Evolutionary conservation across 192 early-diverging fungal genomes (phyloP), one percentile per base, ranked within the genome.

Genomic region (Gorgonomyces haynaldii): DNA sequence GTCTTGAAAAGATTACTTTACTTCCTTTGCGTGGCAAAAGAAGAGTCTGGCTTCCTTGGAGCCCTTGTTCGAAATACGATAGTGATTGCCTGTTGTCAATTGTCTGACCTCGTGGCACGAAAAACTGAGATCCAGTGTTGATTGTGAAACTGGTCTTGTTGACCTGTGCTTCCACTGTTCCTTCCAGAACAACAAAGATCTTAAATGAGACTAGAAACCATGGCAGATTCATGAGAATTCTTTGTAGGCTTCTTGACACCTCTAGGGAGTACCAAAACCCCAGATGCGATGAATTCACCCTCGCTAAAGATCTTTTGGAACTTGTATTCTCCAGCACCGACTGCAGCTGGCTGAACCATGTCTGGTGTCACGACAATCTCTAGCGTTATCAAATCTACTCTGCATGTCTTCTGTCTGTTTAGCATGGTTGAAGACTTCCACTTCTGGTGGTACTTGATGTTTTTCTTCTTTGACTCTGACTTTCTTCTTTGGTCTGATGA

Each of bases 221-320:
- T 55, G 12, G 62, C 66, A 13, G 62, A 62, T 1, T 23, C 29
- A 15, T 58, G 51, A 13, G 67, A 59, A 26, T 57, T 69, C 57
- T 70, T 76, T 27, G 49, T 67, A 7, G 72, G 70, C 38, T 79
- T 79, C 31, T 56, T 37, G 2, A 39, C 38, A 15, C 70, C 74
- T 44, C 63, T 65, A 1, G 77, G 73, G 13, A 79, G 23, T n/a
- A 64, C 55, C 29, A 79, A 50, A 1, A 74, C 28, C 5, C 77
- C 77, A 36, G 59, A 49, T 1, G 70, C 66, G 19, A 63, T 40
- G 42, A 72, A 69, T 19, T 66, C 53, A 13, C 71, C 74, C 38
- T 75, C 77, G 13, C 52, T 61, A 52, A 78, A 79, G 2, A 62
- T 53, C 32, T 74, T 70, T 46, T 74, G 62, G 42, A 72, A 72